A percentile compares a stretch with the other conserved stretches of the same genome.
These are phyloP conservation scores for Garcia nutans DNA, from an alignment of 345 rosid species.

Conservation along the genomic window DNA sequence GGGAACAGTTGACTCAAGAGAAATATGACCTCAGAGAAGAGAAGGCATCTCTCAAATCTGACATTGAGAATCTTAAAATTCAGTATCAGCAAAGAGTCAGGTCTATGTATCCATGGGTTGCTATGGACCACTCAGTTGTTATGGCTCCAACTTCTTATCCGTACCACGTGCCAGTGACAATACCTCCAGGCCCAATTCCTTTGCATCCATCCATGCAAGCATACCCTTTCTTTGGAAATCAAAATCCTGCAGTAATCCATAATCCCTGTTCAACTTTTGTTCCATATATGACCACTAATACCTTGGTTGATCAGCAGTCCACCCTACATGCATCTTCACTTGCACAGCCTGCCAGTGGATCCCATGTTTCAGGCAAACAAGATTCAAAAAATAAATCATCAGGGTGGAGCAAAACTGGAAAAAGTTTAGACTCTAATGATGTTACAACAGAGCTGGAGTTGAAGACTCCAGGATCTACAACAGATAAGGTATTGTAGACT, in stretches of 20 bases:
- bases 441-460: conserved; percentile 79
- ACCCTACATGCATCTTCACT: conserved; percentile 43
- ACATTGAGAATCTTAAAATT: conserved; percentile 62
- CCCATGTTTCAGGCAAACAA: conserved; percentile 43
- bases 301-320: conserved; percentile 57
- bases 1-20: conserved; percentile 70
- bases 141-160: conserved; percentile 77
- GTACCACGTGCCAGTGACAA: conserved; percentile 64
- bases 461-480: conserved; percentile 79
- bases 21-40: conserved; percentile 90
- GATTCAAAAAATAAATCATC: conserved; percentile 53
- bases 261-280: conserved; percentile 65
- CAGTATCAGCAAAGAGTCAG: conserved; percentile 80
- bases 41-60: conserved; percentile 69
- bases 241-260: conserved; percentile 63
- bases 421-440: conserved; percentile 56
- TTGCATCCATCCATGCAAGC: conserved; percentile 80
- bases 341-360: conserved; percentile 37
- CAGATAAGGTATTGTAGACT: conserved; percentile 53
- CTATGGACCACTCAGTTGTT: conserved; percentile 66
- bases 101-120: conserved; percentile 64
- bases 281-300: conserved; percentile 60
- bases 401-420: conserved; percentile 55
- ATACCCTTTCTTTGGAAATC: conserved; percentile 68
- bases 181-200: conserved; percentile 80